Evolutionary conservation across 768 basidiomycete species (phyloP), one percentile per base, ranked within the genome.

Genomic region (Lactarius sanguifluus): DNA sequence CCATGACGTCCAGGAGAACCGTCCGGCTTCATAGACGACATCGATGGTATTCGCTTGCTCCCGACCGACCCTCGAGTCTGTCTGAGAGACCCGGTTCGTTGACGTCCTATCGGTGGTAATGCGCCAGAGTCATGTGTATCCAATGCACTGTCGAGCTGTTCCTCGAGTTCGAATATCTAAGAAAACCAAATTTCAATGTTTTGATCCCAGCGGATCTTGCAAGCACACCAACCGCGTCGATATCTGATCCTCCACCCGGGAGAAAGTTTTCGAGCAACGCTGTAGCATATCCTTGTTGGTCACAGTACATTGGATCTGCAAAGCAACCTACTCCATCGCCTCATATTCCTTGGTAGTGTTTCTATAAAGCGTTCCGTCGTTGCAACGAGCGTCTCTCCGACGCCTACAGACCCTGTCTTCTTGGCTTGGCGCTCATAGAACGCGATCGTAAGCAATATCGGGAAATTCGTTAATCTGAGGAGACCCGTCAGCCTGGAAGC

Each of bases 381-480:
- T 55, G 86, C 83, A 13, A 81, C 75, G 13, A 95, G 69, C 0
- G 91, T 92, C 67, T 96, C 92, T 67, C 85, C 85, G 70, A 96
- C 86, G 28, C 83, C 85, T 2, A 80, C 78, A 0, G 90, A 84
- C 1, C 86, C 86, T 5, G 81, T 83, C 25, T 77, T 81, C 76
- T 92, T 92, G 2, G 89, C 84, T 74, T 94, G 90, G 18, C 95
- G 84, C 76, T 96, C 95, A 73, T 96, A 96, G 61, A 89, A 78
- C 2, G 94, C 89, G 60, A 97, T 94, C 20, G 80, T 67, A 45
- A 97, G 76, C 43, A 98, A 79, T 18, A 95, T 84, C 0, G 95
- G 95, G 71, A 96, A 91, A 70, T 89, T 93, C 5, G 94, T 94
- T 28, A 85, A 69, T 74, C 92, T 91, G 70, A 34, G 18, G 50